These are phyloP conservation scores for Jaapia argillacea DNA, from an alignment of 768 basidiomycete genomes.

Conservation along the genomic window DNA sequence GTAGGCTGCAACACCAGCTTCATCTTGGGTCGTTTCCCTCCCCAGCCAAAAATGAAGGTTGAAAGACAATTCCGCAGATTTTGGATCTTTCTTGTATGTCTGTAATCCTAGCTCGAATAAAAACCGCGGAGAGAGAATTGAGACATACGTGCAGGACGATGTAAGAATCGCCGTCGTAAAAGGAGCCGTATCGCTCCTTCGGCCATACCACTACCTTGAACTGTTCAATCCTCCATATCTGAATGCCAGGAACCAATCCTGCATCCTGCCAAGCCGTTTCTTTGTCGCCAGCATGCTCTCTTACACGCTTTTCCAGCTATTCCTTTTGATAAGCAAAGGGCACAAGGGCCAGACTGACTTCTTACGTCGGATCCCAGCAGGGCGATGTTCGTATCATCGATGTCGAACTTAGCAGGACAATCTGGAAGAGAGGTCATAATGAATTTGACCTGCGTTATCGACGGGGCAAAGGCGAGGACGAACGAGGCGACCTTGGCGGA, in stretches of 20 bases:
- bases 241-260: slow-evolving; percentile 30
- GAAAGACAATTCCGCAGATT: slow-evolving; percentile 36
- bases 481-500: too few relatives aligned
- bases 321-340: not conserved
- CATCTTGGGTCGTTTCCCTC: slow-evolving; percentile 46
- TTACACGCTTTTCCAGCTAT: slow-evolving; percentile 48
- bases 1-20: slow-evolving; percentile 52
- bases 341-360: not conserved
- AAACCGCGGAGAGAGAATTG: not conserved
- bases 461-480: too few relatives aligned
- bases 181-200: slow-evolving; percentile 36
- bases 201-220: slow-evolving; percentile 48
- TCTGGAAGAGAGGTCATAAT: too few relatives aligned
- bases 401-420: slow-evolving; percentile 41
- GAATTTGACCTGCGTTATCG: too few relatives aligned
- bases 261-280: slow-evolving; percentile 43
- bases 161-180: slow-evolving; percentile 60
- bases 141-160: slow-evolving; percentile 46
- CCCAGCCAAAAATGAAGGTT: slow-evolving; percentile 64
- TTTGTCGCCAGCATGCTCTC: slow-evolving; percentile 38
- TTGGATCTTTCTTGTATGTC: slow-evolving; percentile 48
- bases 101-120: slow-evolving; percentile 12
- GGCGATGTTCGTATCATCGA: slow-evolving; percentile 54
- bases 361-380: slow-evolving; percentile 54
- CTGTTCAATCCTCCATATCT: slow-evolving; percentile 52